phyloP scores from a whole-genome alignment of 805 yeast genomes.

The Kodamaea restingae region DNA sequence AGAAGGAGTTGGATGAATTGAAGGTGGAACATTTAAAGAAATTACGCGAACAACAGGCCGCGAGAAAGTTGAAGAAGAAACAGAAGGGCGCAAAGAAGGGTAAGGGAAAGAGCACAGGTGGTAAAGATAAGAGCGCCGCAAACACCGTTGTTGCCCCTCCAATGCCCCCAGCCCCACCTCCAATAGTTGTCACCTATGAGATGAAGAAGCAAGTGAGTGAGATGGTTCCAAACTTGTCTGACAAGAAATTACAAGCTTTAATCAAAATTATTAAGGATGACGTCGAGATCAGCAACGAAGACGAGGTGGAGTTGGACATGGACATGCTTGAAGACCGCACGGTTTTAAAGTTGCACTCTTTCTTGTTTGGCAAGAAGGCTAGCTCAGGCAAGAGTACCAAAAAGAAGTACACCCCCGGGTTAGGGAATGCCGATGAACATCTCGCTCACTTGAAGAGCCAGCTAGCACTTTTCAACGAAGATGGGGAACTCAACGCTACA shows the following conservation, averaged over 20 bases:
- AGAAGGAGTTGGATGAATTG: conserved; percentile 75
- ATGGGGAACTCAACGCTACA: conserved; percentile 18
- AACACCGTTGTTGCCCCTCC: conserved; percentile 13
- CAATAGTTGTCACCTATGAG: conserved; percentile 71
- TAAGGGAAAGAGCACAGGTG: conserved; percentile 10
- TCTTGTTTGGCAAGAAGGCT: conserved; percentile 51
- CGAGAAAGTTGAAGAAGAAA: conserved; percentile 42
- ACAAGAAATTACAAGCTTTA: conserved; percentile 77
- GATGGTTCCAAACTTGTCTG: conserved; percentile 71
- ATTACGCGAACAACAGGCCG: conserved; percentile 58
- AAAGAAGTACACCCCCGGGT: conserved; percentile 34
- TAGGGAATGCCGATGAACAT: conserved; percentile 39
- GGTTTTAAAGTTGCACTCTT: conserved; percentile 75
- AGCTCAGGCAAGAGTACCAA: conserved; percentile 40
- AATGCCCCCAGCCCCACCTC: conserved; percentile 21
- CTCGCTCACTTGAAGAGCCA: conserved; percentile 62
- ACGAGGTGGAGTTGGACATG: conserved; percentile 89
- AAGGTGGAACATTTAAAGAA: conserved; percentile 72
- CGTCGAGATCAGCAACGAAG: conserved; percentile 62
- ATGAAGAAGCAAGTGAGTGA: conserved; percentile 95
- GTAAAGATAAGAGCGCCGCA: conserved; percentile 12
- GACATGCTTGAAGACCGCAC: conserved; percentile 86
- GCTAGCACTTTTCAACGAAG: conserved; percentile 42
- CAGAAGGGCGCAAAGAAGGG: conserved; percentile 26
- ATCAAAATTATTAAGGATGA: conserved; percentile 80